Percentiles rank a stretch among this genome's conserved stretches.
Evolutionary conservation across 768 basidiomycete species (phyloP).

Genomic region (Russula sp.): DNA sequence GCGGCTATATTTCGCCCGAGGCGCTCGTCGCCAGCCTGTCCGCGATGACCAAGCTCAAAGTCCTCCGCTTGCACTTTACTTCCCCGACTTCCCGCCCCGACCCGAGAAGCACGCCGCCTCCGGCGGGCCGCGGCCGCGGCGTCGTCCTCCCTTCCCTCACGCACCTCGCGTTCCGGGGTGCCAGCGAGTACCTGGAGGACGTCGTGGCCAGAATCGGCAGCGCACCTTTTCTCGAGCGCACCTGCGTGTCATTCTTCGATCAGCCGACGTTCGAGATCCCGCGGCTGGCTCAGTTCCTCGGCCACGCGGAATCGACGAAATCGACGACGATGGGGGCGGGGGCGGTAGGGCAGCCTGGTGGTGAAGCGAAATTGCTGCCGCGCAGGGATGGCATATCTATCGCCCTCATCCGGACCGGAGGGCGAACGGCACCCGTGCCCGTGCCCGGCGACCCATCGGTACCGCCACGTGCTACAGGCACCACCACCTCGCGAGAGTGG

Average conservation of each 20-base stretch:
- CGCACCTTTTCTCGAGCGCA: background rate
- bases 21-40: background rate
- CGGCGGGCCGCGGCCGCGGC: background rate
- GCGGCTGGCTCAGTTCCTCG: background rate
- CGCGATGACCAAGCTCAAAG: background rate
- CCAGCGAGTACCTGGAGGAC: slow-evolving; percentile 1
- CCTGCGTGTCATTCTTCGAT: background rate
- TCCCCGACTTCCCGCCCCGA: too few species aligned
- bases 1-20: background rate
- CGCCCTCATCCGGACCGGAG: background rate
- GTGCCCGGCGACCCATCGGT: too few species aligned
- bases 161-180: background rate
- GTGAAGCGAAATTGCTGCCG: background rate
- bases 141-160: background rate
- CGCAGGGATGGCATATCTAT: background rate
- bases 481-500: background rate
- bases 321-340: too few species aligned
- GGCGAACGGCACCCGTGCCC: background rate
- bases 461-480: too few species aligned
- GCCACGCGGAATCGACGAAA: background rate
- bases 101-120: too few species aligned
- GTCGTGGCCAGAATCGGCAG: background rate
- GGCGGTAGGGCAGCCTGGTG: background rate
- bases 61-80: background rate
- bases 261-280: background rate